Evolutionary conservation across 2,329 filamentous ascomycete genomes (phyloP), one percentile per base, ranked within the genome.

Genomic region (Onygenales sp.): DNA sequence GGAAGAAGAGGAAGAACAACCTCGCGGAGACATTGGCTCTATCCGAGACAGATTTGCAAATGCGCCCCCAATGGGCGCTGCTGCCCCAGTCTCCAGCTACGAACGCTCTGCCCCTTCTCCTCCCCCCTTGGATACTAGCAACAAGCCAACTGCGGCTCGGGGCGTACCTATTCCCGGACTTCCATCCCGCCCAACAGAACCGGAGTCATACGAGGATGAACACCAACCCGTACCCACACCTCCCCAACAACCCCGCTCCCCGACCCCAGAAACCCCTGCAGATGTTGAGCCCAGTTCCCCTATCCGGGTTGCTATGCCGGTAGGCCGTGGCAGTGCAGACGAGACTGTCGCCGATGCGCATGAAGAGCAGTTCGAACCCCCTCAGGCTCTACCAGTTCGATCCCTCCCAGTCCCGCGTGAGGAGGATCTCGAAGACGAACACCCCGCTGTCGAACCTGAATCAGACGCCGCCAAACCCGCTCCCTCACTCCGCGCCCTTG

Each of bases 21-120:
- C 82, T 11, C 69, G 78, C 45, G 84, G 84, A 48, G 84, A 85
- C 33, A 79, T 95, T 42, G 79, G 83, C 56, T 83, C 88, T 39
- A 77, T 95, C 55, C 84, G 86, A 58, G 89, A 95, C 66, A 86
- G 86, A 51, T 95, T 95, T 75, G 86, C 87, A 69, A 83, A 85
- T 50, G 80, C 83, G n/a, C 74, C 82, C 13, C 55, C 87, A 1
- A 87, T 89, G 71, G 81, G 84, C 38, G 79, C 75, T 53, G 72
- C 78, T 5, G 70, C 72, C 32, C 63, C 72, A 9, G 66, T 69
- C 17, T 63, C 68, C 32, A 67, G 55, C 31, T 65, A 66, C 43
- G 63, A 66, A 21, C 60, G 64, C n/a, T 53, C 74, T 5, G 71
- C 75, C 7, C 68, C 77, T 36, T 74, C 77, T 38, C 77, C 83